Conservation (phyloP, 164 flowering plant species). For the Warburgia ugandensis region DNA sequence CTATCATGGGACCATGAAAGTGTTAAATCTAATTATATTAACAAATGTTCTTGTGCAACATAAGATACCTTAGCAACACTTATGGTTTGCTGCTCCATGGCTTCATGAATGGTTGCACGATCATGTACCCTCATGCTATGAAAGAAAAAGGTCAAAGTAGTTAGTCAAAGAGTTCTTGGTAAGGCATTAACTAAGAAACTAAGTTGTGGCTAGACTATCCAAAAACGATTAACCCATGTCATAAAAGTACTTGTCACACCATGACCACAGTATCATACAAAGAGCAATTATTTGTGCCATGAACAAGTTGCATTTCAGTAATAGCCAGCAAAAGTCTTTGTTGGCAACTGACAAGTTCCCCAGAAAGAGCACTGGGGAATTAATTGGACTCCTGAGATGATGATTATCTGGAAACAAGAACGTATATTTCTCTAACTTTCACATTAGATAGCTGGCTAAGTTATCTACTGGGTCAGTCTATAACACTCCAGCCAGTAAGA, state of each 20-base stretch:
- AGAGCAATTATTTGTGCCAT: not conserved
- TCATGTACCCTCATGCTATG: slow-evolving; percentile 95
- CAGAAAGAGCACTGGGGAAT: too few species aligned
- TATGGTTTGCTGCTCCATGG: slow-evolving; percentile 93
- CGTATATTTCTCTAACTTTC: not conserved
- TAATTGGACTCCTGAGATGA: not conserved
- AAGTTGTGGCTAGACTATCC: not conserved
- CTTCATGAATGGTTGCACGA: slow-evolving; percentile 92
- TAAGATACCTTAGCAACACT: slow-evolving; percentile 77
- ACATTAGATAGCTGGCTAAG: too few species aligned
- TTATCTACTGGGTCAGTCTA: too few species aligned
- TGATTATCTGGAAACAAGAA: not conserved
- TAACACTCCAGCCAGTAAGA: too few species aligned
- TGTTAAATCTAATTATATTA: too few species aligned
- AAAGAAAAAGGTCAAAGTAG: slow-evolving; percentile 8
- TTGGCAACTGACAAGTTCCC: not conserved
- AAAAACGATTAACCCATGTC: not conserved
- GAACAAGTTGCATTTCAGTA: not conserved
- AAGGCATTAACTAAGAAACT: not conserved
- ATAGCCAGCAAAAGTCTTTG: not conserved
- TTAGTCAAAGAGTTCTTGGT: not conserved
- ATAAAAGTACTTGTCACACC: too few species aligned
- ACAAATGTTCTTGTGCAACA: too few species aligned
- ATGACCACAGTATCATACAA: too few species aligned
- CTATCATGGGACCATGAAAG: too few species aligned